Evolutionary conservation across 768 basidiomycete genomes (phyloP).

Genomic region (Mycena olivaceomarginata): DNA sequence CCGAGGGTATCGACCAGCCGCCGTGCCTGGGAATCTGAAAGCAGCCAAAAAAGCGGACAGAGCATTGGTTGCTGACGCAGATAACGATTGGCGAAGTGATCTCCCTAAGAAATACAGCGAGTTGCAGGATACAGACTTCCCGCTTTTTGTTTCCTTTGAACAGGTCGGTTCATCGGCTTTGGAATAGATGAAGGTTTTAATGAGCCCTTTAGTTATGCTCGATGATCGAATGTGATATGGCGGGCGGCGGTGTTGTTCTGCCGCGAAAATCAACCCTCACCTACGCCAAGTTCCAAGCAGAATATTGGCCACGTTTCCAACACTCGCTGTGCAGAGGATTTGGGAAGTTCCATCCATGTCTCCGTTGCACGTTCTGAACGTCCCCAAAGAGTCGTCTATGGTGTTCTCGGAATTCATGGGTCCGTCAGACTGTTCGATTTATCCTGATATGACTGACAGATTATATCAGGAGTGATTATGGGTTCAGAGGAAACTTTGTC

Average conservation of each 20-base stretch:
- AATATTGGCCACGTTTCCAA: constrained; percentile 59
- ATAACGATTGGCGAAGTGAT: constrained; percentile 62
- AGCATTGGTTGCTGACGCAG: constrained; percentile 63
- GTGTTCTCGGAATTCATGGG: constrained; percentile 83
- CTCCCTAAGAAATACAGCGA: constrained; percentile 74
- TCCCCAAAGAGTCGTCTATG: constrained; percentile 70
- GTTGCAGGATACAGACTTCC: constrained; percentile 78
- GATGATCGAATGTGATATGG: constrained; percentile 41
- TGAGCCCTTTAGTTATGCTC: constrained; percentile 5
- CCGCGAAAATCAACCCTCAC: constrained; percentile 15
- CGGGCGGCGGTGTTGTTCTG: background rate
- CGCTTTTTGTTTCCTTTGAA: constrained; percentile 82
- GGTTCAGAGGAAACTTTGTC: constrained; percentile 75
- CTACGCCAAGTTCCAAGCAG: constrained; percentile 36
- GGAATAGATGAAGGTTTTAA: background rate
- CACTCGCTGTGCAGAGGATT: constrained; percentile 70
- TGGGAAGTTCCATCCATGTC: constrained; percentile 56
- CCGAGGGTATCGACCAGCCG: constrained; percentile 32
- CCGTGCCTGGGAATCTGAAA: constrained; percentile 25
- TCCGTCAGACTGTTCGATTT: constrained; percentile 45
- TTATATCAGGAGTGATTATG: constrained; percentile 73
- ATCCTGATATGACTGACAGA: background rate
- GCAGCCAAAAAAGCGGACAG: constrained; percentile 43
- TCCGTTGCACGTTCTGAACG: background rate
- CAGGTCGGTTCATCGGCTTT: constrained; percentile 61